phyloP scores from a whole-genome alignment of 257 asterid genomes.

The Jasminum sambac region DNA sequence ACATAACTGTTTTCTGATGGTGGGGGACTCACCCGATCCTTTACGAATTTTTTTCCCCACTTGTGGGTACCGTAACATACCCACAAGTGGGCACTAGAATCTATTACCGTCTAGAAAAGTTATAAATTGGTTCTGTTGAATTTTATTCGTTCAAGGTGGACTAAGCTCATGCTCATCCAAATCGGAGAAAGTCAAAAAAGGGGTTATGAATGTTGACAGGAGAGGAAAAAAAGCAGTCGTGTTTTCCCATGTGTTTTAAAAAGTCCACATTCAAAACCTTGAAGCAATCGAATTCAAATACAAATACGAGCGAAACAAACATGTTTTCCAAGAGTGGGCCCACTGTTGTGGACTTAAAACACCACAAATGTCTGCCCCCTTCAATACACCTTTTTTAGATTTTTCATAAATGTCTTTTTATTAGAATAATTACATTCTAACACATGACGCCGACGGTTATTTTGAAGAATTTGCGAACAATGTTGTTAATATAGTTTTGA shows the following conservation, averaged over 20 bases:
- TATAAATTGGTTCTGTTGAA: not conserved
- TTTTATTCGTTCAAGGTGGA: not conserved
- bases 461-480: no score
- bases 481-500: no score
- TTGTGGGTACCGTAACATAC: no score
- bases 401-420: no score
- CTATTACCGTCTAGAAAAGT: no score
- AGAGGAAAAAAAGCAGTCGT: not conserved
- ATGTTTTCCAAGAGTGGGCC: not conserved
- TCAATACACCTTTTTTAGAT: no score
- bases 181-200: not conserved
- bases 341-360: not conserved
- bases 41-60: no score
- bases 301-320: not conserved
- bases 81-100: no score
- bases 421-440: no score
- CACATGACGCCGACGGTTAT: no score
- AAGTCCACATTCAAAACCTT: not conserved
- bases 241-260: not conserved
- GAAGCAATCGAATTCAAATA: not conserved
- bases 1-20: no score
- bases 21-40: no score
- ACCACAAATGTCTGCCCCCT: not conserved
- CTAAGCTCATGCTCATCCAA: not conserved
- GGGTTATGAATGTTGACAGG: not conserved